Conservation (phyloP, 2,329 filamentous ascomycete genomes). For the Aspergillus sp. region DNA sequence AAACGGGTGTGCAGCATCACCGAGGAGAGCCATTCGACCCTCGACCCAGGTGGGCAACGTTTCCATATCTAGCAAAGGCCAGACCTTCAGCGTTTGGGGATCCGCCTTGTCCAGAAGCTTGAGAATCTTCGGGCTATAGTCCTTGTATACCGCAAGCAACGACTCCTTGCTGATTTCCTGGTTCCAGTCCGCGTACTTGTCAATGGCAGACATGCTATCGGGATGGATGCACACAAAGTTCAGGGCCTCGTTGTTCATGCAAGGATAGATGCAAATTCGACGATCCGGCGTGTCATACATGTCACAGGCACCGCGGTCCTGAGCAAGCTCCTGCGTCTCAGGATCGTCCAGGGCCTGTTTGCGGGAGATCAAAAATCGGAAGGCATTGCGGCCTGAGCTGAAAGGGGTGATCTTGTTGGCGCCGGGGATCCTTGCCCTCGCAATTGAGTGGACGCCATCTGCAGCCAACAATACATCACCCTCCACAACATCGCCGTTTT, state of each 20-base stretch:
- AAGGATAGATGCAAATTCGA: slow-evolving; percentile 49
- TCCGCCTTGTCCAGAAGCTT: slow-evolving; percentile 40
- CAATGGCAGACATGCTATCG: slow-evolving; percentile 28
- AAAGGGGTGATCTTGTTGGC: slow-evolving; percentile 34
- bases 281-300: slow-evolving; percentile 45
- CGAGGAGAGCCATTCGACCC: slow-evolving; percentile 56
- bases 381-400: slow-evolving; percentile 55
- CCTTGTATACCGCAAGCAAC: slow-evolving; percentile 26
- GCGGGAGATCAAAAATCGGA: slow-evolving; percentile 54
- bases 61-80: slow-evolving; percentile 63
- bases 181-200: slow-evolving; percentile 38
- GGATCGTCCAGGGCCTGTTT: slow-evolving; percentile 42
- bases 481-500: slow-evolving; percentile 41
- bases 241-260: slow-evolving; percentile 44
- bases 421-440: slow-evolving; percentile 26
- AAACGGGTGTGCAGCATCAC: slow-evolving; percentile 69
- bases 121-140: slow-evolving; percentile 43
- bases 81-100: slow-evolving; percentile 51
- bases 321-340: slow-evolving; percentile 36
- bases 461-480: slow-evolving; percentile 55
- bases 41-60: slow-evolving; percentile 55
- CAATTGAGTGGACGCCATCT: slow-evolving; percentile 49
- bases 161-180: slow-evolving; percentile 24
- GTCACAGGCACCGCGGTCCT: slow-evolving; percentile 39
- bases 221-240: slow-evolving; percentile 57